A percentile compares a stretch with the other conserved stretches of the same genome.
Conservation (phyloP, 495 filamentous ascomycete genomes). For the Tricharina praecox region DNA sequence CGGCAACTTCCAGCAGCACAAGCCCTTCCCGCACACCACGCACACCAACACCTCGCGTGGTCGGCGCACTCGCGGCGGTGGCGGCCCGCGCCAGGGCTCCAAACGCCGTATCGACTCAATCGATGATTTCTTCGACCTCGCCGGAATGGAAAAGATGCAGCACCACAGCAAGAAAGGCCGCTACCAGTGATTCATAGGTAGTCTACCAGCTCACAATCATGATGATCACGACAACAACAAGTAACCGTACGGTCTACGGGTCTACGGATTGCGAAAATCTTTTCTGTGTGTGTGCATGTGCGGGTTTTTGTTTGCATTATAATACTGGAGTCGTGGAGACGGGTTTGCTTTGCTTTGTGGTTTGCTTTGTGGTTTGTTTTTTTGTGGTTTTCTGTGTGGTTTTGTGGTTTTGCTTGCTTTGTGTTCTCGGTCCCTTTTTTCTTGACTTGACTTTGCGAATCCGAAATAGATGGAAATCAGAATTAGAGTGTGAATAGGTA, state of each 20-base stretch:
- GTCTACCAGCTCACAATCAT: too few relatives aligned
- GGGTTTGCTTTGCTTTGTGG: conserved; percentile 3
- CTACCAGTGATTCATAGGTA: conserved; percentile 9
- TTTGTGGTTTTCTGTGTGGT: too few relatives aligned
- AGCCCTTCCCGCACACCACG: background rate
- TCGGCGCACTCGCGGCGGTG: conserved; percentile 7
- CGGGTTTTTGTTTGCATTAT: conserved; percentile 11
- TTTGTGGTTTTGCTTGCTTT: too few relatives aligned
- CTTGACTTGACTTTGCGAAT: too few relatives aligned
- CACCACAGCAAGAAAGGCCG: conserved; percentile 19
- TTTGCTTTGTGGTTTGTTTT: too few relatives aligned
- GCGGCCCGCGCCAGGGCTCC: conserved; percentile 12
- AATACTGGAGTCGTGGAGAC: conserved; percentile 10
- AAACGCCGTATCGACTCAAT: conserved; percentile 16
- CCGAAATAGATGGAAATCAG: background rate
- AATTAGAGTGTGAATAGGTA: background rate
- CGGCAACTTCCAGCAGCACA: background rate
- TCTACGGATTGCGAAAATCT: too few relatives aligned
- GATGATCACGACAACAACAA: background rate
- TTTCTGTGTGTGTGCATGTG: too few relatives aligned
- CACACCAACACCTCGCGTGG: background rate
- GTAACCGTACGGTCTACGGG: too few relatives aligned
- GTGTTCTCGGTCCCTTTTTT: too few relatives aligned
- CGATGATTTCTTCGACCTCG: conserved; percentile 21
- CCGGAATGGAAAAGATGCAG: conserved; percentile 23